A percentile compares a stretch with the other conserved stretches of the same genome.
Conservation (phyloP, 768 basidiomycete genomes). For the Phlegmacium glaucopus region DNA sequence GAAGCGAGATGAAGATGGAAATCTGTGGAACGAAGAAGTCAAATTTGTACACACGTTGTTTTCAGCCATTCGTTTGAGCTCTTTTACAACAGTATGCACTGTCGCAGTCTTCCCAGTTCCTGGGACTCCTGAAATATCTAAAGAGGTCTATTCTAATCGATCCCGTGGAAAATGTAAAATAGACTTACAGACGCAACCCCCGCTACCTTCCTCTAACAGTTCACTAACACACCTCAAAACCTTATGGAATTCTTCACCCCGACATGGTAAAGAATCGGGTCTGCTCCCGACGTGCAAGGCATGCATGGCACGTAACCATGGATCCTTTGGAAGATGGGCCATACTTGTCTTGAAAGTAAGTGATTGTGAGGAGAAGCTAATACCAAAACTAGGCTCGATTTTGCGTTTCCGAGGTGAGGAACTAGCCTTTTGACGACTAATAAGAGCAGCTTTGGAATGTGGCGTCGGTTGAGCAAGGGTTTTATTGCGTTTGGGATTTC, state of each 20-base stretch:
- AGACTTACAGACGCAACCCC: slow-evolving; percentile 89
- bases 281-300: slow-evolving; percentile 90
- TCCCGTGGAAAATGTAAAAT: slow-evolving; percentile 3
- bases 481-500: slow-evolving; percentile 26
- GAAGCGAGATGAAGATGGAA: not conserved
- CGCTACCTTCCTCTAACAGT: slow-evolving; percentile 86
- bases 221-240: slow-evolving; percentile 79
- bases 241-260: slow-evolving; percentile 79
- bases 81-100: slow-evolving; percentile 87
- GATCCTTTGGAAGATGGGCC: slow-evolving; percentile 62
- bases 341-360: slow-evolving; percentile 35
- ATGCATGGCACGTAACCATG: slow-evolving; percentile 87
- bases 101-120: slow-evolving; percentile 99
- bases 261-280: slow-evolving; percentile 85
- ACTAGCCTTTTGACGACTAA: slow-evolving; percentile 33
- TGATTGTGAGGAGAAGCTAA: slow-evolving; percentile 27
- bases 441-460: slow-evolving; percentile 68
- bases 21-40: not conserved
- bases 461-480: slow-evolving; percentile 65
- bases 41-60: slow-evolving; percentile 21
- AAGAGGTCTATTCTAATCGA: not conserved
- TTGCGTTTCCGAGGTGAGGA: slow-evolving; percentile 27
- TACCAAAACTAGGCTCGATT: slow-evolving; percentile 14
- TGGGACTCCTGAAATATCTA: slow-evolving; percentile 98
- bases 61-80: slow-evolving; percentile 86